phyloP scores from a whole-genome alignment of 2,329 filamentous ascomycete species.

The Ploettnerulaceae sp. region DNA sequence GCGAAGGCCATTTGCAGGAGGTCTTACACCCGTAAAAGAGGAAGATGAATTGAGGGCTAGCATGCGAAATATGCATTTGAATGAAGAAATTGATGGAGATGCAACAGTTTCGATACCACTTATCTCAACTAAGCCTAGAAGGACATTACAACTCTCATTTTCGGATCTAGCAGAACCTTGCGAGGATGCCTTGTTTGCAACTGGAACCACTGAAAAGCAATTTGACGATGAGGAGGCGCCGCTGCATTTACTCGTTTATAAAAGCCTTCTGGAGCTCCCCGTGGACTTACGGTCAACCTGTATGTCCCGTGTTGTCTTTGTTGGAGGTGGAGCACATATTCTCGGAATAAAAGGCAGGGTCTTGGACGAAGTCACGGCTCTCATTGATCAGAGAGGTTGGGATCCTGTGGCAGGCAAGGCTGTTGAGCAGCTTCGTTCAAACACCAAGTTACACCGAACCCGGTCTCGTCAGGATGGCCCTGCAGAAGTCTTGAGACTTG shows the following conservation, averaged over 20 bases:
- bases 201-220: slow-evolving; percentile 45
- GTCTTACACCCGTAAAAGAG: slow-evolving; percentile 50
- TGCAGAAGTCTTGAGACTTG: slow-evolving; percentile 13
- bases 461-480: slow-evolving; percentile 22
- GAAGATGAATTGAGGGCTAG: slow-evolving; percentile 46
- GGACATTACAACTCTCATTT: slow-evolving; percentile 62
- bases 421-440: slow-evolving; percentile 47
- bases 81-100: slow-evolving; percentile 17
- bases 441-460: slow-evolving; percentile 29
- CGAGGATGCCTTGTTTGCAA: slow-evolving; percentile 70
- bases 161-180: slow-evolving; percentile 66
- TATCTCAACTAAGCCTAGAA: slow-evolving; percentile 42
- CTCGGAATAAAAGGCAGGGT: slow-evolving; percentile 75
- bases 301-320: slow-evolving; percentile 84
- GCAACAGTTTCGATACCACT: slow-evolving; percentile 39
- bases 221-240: slow-evolving; percentile 87
- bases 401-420: slow-evolving; percentile 68
- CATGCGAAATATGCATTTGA: slow-evolving; percentile 25
- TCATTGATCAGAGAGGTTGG: slow-evolving; percentile 71
- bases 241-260: slow-evolving; percentile 71
- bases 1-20: slow-evolving; percentile 25
- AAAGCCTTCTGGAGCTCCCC: slow-evolving; percentile 67
- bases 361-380: slow-evolving; percentile 64
- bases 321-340: slow-evolving; percentile 73
- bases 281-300: slow-evolving; percentile 79